Base-by-base conservation (phyloP, 2,329 filamentous ascomycete genomes). In the Claviceps spartinae region DNA sequence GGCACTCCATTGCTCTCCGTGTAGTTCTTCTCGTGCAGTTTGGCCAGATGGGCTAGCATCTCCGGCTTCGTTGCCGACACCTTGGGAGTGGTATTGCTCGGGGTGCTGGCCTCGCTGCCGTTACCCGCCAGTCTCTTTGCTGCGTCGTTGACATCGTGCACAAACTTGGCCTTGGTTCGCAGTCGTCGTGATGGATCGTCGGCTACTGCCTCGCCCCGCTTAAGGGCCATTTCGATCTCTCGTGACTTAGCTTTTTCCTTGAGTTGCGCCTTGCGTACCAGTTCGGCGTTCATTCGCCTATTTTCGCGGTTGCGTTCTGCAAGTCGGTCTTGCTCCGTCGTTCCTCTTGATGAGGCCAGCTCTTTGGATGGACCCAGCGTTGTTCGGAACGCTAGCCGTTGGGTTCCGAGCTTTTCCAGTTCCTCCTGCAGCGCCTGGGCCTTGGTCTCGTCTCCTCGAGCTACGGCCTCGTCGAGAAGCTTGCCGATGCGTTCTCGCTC, bases 261-360 rank as follows among this genome's bases (percentile, higher is more conserved):
- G 52, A 95, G 75, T 64, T 96, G 86, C 0, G 90, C 91, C 66
- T 87, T 86, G 54, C 91, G 87, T n/a, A 97, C 86, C 47, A 86
- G 83, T 64, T 95, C 87, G n/a, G 80, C 78, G 62, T 96, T 96
- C 59, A 83, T 78, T 54, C 83, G 82, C 55, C 91, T 83, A 67
- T 95, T 96, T 62, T 86, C 81, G 30, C 80, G 76, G 68, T 98
- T 98, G 58, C 95, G 75, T 61, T 85, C 79, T 0, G 87, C 86
- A 24, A 97, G 77, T 30, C 86, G 83, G 57, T 95, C 88, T 65
- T 91, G 88, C 65, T 94, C 85, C 37, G 77, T 72, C 8, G 75
- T 72, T 59, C 74, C 67, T 52, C 68, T 68, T 45, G 72, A 64
- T n/a, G 67, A 64, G 54, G 70, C 61, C 26, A 75, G 71, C 56